Conservation (phyloP, 2,329 filamentous ascomycete species). For the Cadophora sp. region DNA sequence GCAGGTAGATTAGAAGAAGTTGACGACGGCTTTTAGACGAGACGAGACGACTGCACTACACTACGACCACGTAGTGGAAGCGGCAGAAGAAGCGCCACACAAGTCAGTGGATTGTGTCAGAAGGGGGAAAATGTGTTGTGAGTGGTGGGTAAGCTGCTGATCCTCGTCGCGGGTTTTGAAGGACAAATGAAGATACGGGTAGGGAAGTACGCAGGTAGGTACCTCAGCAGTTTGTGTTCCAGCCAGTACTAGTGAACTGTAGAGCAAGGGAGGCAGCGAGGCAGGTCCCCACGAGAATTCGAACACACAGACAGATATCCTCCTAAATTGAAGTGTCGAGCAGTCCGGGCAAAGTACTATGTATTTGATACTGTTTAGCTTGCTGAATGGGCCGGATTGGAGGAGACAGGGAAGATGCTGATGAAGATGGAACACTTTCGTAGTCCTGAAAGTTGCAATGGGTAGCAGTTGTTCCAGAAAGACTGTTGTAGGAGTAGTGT, state of each 20-base stretch:
- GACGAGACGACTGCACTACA: background rate
- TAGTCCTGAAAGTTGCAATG: slow-evolving; percentile 5
- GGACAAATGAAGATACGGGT: background rate
- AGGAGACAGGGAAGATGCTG: background rate
- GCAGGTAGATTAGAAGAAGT: background rate
- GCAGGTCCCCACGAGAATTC: background rate
- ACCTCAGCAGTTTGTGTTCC: background rate
- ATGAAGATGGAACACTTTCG: slow-evolving; percentile 5
- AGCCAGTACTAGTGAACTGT: background rate
- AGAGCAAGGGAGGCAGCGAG: background rate
- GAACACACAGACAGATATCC: slow-evolving; percentile 10
- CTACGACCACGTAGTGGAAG: background rate
- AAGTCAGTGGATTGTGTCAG: background rate
- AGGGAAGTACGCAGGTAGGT: background rate
- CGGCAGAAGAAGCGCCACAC: background rate
- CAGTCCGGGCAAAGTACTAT: background rate
- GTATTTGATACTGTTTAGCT: background rate
- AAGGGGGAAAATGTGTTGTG: background rate
- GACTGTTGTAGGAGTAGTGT: slow-evolving; percentile 7
- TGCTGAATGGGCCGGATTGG: background rate
- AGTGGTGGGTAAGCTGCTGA: background rate
- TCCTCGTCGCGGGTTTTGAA: slow-evolving; percentile 1
- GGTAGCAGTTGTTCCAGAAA: slow-evolving; percentile 16
- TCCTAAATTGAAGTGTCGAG: slow-evolving; percentile 12
- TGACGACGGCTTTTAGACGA: slow-evolving; percentile 13